These are phyloP conservation scores for Neofusicoccum umdonicola DNA, from an alignment of 2,329 filamentous ascomycete species.

Conservation along the genomic window DNA sequence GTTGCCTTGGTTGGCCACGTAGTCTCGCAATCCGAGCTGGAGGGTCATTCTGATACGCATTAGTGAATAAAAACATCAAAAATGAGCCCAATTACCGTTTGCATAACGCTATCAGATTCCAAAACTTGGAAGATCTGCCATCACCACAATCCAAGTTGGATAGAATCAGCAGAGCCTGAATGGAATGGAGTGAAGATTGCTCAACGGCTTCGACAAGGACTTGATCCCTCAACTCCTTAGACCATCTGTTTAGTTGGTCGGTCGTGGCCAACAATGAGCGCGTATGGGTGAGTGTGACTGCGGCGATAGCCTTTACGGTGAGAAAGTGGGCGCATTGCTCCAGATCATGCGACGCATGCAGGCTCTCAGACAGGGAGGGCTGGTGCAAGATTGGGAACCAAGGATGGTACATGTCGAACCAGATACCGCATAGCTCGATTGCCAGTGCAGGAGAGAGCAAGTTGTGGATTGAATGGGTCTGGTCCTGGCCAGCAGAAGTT, in stretches of 20 bases:
- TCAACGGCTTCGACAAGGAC: conserved; percentile 29
- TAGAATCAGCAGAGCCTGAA: conserved; percentile 34
- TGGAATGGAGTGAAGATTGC: conserved; percentile 29
- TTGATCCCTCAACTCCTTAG: conserved; percentile 26
- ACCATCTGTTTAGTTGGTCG: conserved; percentile 23
- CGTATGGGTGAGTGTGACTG: conserved; percentile 28
- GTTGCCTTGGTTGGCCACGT: conserved; percentile 29
- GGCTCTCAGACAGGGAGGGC: conserved; percentile 22
- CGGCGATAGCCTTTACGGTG: conserved; percentile 30
- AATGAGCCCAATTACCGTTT: conserved; percentile 24
- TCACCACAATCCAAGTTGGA: conserved; percentile 31
- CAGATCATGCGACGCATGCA: conserved; percentile 20
- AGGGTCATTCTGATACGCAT: conserved; percentile 25
- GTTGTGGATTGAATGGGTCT: conserved; percentile 16
- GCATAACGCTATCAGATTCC: conserved; percentile 34
- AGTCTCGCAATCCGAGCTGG: conserved; percentile 29
- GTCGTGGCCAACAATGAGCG: conserved; percentile 20
- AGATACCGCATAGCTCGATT: conserved; percentile 28
- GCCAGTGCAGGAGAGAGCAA: conserved; percentile 19
- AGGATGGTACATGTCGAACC: conserved; percentile 38
- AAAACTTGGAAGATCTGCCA: conserved; percentile 31
- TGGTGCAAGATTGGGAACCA: conserved; percentile 39
- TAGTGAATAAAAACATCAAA: background rate
- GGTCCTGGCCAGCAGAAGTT: background rate
- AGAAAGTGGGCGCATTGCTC: conserved; percentile 20